phyloP scores from a whole-genome alignment of 805 yeast genomes.

The baker's yeast (Saccharomyces cerevisiae) region DNA sequence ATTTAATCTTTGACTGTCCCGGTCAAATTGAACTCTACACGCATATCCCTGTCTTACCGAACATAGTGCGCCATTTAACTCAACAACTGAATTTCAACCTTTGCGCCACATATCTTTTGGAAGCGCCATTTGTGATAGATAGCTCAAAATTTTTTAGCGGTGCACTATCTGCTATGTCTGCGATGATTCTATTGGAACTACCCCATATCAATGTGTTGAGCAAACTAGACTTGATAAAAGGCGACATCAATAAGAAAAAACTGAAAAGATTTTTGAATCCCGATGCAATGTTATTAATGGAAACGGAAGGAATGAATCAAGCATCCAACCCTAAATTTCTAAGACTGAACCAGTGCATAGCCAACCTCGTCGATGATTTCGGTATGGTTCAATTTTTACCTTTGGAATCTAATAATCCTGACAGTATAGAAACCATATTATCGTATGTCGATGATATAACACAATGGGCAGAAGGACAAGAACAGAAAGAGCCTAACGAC shows the following conservation, averaged over 20 bases:
- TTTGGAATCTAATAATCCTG: conserved; percentile 67
- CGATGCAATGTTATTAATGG: conserved; percentile 67
- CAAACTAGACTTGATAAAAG: conserved; percentile 78
- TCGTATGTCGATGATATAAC: conserved; percentile 94
- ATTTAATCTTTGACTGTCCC: conserved; percentile 90
- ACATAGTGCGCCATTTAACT: conserved; percentile 77
- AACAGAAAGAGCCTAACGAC: conserved; percentile 91
- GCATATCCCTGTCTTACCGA: conserved; percentile 88
- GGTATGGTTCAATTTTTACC: conserved; percentile 98
- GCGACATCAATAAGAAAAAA: conserved; percentile 65
- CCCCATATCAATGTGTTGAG: conserved; percentile 91
- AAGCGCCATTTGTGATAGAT: conserved; percentile 90
- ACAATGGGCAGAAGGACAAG: conserved; percentile 95
- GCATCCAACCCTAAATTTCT: conserved; percentile 53
- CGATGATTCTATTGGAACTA: conserved; percentile 88
- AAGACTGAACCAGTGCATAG: conserved; percentile 70
- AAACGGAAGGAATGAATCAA: conserved; percentile 38
- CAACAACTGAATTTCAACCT: conserved; percentile 72
- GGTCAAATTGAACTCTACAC: conserved; percentile 94
- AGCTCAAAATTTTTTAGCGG: conserved; percentile 90
- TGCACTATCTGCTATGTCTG: conserved; percentile 93
- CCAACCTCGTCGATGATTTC: conserved; percentile 88
- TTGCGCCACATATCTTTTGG: conserved; percentile 87
- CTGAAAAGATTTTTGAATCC: conserved; percentile 83
- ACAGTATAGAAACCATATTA: conserved; percentile 70